Conservation (phyloP, 2,329 filamentous ascomycete species). For the Ophiostoma australiae region DNA sequence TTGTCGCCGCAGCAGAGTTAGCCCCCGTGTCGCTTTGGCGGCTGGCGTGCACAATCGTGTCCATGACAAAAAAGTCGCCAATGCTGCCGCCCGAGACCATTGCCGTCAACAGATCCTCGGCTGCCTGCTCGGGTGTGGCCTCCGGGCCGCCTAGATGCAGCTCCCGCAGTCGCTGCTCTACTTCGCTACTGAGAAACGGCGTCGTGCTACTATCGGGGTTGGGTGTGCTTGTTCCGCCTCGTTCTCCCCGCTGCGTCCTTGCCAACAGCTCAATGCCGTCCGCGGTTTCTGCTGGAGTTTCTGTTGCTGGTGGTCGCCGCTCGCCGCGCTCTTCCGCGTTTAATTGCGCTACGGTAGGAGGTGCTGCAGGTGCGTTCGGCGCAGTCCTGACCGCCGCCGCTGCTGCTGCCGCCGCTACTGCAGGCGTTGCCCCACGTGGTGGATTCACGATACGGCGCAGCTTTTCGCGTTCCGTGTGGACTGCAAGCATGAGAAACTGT, state of each 20-base stretch:
- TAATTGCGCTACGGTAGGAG: slow-evolving; percentile 29
- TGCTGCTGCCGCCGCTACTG: slow-evolving; percentile 23
- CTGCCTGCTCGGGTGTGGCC: slow-evolving; percentile 32
- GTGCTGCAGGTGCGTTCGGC: slow-evolving; percentile 30
- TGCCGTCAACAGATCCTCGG: slow-evolving; percentile 43
- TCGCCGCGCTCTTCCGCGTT: slow-evolving; percentile 17
- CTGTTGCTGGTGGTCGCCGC: slow-evolving; percentile 29
- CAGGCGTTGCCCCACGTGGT: slow-evolving; percentile 28
- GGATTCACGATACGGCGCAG: slow-evolving; percentile 46
- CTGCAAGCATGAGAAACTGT: slow-evolving; percentile 60
- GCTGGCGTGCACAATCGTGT: slow-evolving; percentile 39
- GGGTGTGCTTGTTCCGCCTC: background rate
- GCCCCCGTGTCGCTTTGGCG: slow-evolving; percentile 41
- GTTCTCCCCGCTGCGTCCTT: background rate
- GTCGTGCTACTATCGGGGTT: background rate
- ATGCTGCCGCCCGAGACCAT: slow-evolving; percentile 53
- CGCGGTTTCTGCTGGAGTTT: slow-evolving; percentile 39
- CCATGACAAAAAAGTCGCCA: slow-evolving; percentile 49
- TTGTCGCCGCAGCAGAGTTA: slow-evolving; percentile 38
- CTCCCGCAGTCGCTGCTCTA: slow-evolving; percentile 23
- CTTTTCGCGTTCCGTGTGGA: slow-evolving; percentile 57
- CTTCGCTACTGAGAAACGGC: slow-evolving; percentile 21
- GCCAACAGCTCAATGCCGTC: slow-evolving; percentile 44
- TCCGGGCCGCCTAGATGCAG: slow-evolving; percentile 21
- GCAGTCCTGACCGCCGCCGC: slow-evolving; percentile 27